Evolutionary conservation across 495 filamentous ascomycete genomes (phyloP).

Genomic region (Tuber melanosporum): DNA sequence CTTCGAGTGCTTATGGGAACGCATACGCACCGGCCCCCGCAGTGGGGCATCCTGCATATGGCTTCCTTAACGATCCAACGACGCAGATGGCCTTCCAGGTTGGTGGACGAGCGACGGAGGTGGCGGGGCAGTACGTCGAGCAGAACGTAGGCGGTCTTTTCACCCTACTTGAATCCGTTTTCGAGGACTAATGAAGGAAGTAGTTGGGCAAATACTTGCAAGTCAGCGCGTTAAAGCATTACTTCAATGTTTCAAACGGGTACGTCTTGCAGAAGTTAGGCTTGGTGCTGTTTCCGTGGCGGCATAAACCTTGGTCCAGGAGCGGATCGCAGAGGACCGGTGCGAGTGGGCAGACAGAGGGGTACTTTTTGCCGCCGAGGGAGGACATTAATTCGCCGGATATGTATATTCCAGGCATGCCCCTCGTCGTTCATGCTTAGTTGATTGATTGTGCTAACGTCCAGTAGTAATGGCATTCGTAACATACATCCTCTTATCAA

Average conservation of each 20-base stretch:
- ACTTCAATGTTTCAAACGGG: conserved; percentile 94
- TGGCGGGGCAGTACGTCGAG: conserved; percentile 26
- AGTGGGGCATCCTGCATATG: conserved; percentile 43
- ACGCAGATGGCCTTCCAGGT: conserved; percentile 35
- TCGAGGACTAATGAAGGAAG: conserved; percentile 14
- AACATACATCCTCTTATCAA: conserved; percentile 90
- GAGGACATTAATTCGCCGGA: conserved; percentile 97
- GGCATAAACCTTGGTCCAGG: conserved; percentile 90
- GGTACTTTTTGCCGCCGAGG: conserved; percentile 83
- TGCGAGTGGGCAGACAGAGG: conserved; percentile 57
- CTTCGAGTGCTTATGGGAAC: conserved; percentile 53
- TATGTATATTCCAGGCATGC: conserved; percentile 82
- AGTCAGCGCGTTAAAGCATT: conserved; percentile 68
- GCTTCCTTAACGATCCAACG: conserved; percentile 35
- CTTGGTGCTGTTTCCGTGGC: conserved; percentile 94
- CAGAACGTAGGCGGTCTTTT: conserved; percentile 87
- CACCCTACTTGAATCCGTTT: conserved; percentile 29
- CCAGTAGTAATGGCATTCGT: conserved; percentile 69
- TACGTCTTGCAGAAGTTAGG: conserved; percentile 78
- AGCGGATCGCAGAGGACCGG: conserved; percentile 56
- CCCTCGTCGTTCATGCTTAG: background rate
- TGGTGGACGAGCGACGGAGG: conserved; percentile 34
- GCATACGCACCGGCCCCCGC: conserved; percentile 61
- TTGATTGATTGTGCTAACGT: background rate
- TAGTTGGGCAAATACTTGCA: conserved; percentile 36